phyloP scores from a whole-genome alignment of 208 protist genomes.

The Crithidia brevicula region DNA sequence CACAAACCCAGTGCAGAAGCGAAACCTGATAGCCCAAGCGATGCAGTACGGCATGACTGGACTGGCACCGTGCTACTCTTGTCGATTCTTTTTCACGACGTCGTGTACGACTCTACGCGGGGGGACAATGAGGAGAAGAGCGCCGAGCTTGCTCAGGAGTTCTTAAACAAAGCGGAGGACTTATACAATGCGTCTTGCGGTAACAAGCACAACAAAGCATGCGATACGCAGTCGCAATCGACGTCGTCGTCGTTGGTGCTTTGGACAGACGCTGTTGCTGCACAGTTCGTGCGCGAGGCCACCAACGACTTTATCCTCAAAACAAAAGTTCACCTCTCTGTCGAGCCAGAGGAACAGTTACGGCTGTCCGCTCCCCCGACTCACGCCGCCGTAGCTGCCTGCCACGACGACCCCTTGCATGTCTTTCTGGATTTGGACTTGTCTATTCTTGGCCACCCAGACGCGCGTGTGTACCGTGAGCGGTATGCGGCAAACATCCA shows the following conservation, averaged over 20 bases:
- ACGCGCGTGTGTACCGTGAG: slow-evolving; percentile 22
- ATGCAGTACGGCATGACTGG: slow-evolving; percentile 15
- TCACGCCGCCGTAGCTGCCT: background rate
- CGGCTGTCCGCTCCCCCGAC: slow-evolving; percentile 3
- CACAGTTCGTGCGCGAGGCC: slow-evolving; percentile 20
- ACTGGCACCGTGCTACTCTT: slow-evolving; percentile 51
- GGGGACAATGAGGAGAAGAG: slow-evolving; percentile 79
- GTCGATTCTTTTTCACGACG: slow-evolving; percentile 83
- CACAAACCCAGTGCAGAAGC: background rate
- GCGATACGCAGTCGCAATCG: too few species aligned
- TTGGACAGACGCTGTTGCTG: slow-evolving; percentile 19
- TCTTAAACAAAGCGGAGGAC: slow-evolving; percentile 31
- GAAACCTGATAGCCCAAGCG: background rate
- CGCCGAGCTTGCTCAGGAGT: slow-evolving; percentile 39
- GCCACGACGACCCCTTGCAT: slow-evolving; percentile 22
- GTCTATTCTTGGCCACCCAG: slow-evolving; percentile 57
- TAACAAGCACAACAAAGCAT: too few species aligned
- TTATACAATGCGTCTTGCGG: slow-evolving; percentile 11
- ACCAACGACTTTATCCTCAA: slow-evolving; percentile 28
- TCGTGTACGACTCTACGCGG: slow-evolving; percentile 63
- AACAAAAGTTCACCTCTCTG: slow-evolving; percentile 32
- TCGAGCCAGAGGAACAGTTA: slow-evolving; percentile 6
- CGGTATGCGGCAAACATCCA: slow-evolving; percentile 56
- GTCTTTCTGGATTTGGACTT: slow-evolving; percentile 82
- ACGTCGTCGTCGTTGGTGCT: slow-evolving; percentile 14